Conservation (phyloP, 164 flowering plant genomes). For the Berberis vulgaris region DNA sequence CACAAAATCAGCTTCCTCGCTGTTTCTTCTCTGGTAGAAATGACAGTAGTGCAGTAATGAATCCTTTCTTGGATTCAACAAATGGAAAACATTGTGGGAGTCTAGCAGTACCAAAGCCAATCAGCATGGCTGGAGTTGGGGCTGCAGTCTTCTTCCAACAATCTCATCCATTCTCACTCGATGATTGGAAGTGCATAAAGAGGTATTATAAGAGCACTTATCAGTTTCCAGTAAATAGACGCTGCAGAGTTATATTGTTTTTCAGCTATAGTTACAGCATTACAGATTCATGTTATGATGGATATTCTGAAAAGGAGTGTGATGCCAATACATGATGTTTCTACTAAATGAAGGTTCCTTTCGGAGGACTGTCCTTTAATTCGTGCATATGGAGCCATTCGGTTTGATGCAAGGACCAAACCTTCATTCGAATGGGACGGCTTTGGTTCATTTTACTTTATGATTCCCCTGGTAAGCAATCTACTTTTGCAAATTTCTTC, state of each 20-base stretch:
- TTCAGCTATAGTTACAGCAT: too few species aligned
- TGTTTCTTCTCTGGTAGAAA: conserved; percentile 78
- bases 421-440: conserved; percentile 70
- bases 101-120: conserved; percentile 16
- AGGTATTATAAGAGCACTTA: conserved; percentile 32
- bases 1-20: conserved; percentile 56
- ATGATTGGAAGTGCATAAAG: conserved; percentile 76
- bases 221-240: too few species aligned
- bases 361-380: conserved; percentile 69
- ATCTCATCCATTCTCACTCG: conserved; percentile 46
- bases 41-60: conserved; percentile 7
- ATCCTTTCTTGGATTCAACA: conserved; percentile 9
- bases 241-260: too few species aligned
- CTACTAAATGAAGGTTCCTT: conserved; percentile 46
- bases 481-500: conserved; percentile 1
- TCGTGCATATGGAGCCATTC: conserved; percentile 96
- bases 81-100: conserved; percentile 21
- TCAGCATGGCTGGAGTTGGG: conserved; percentile 85
- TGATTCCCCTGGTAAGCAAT: conserved; percentile 73
- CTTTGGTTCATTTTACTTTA: conserved; percentile 87
- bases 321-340: not conserved
- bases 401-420: conserved; percentile 62
- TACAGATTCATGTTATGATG: too few species aligned
- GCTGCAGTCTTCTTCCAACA: conserved; percentile 74
- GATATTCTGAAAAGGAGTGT: too few species aligned